These are phyloP conservation scores for Microbotryum scabiosae DNA, from an alignment of 1,284 basidiomycete genomes.

Conservation along the genomic window DNA sequence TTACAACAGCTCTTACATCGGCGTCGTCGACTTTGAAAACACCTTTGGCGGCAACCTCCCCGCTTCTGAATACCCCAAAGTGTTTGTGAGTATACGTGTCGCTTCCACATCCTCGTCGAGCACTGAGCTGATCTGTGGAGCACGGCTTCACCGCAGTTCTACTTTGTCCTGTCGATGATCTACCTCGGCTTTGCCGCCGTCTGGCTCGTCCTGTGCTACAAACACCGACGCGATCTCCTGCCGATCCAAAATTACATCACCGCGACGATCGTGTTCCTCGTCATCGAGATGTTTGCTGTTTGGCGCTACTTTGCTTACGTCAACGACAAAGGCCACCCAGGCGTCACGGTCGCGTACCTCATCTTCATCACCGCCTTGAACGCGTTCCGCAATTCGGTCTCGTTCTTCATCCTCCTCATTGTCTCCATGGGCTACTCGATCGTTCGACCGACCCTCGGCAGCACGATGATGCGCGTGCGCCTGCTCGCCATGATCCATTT, in stretches of 20 bases:
- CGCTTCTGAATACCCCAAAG: conserved; percentile 96
- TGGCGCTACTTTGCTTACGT: conserved; percentile 85
- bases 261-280: conserved; percentile 75
- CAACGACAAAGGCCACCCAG: conserved; percentile 72
- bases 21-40: conserved; percentile 77
- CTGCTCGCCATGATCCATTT: conserved; percentile 75
- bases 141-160: conserved; percentile 57
- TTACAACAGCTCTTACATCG: conserved; percentile 52
- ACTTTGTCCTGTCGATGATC: conserved; percentile 68
- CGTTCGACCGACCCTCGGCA: conserved; percentile 53
- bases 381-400: conserved; percentile 84
- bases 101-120: background rate
- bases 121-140: background rate
- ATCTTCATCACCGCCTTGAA: conserved; percentile 86
- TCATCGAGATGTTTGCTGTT: conserved; percentile 88
- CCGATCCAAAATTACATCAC: conserved; percentile 91
- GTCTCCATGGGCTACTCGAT: conserved; percentile 46
- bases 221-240: conserved; percentile 70
- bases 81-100: conserved; percentile 56
- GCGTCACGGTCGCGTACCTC: conserved; percentile 56
- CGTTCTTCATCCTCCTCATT: conserved; percentile 89
- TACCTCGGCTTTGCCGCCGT: conserved; percentile 60
- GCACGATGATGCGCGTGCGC: conserved; percentile 68
- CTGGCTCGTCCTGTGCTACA: conserved; percentile 81
- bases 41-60: conserved; percentile 80